Conservation (phyloP, 805 yeast species). For the Starmera amethionina region DNA sequence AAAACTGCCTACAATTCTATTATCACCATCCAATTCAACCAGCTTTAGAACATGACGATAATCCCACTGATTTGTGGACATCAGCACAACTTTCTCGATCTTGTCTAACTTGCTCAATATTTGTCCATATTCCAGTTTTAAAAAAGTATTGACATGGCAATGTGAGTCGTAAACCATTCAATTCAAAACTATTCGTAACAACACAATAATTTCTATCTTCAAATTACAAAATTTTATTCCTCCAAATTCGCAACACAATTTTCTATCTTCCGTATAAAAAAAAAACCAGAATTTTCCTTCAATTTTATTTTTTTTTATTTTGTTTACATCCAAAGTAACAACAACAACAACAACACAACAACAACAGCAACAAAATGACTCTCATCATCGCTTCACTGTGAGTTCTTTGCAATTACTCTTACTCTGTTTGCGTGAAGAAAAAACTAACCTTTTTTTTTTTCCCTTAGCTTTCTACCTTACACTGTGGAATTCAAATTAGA, state of each 20-base stretch:
- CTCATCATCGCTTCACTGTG: slow-evolving; percentile 62
- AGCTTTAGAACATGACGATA: slow-evolving; percentile 16
- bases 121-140: slow-evolving; percentile 6
- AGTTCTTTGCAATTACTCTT: slow-evolving; percentile 25
- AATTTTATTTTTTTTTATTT: too few relatives aligned
- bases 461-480: slow-evolving; percentile 52
- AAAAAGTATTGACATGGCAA: slow-evolving; percentile 18
- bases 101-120: background rate
- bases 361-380: slow-evolving; percentile 34
- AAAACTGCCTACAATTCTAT: slow-evolving; percentile 32
- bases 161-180: slow-evolving; percentile 26
- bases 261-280: too few relatives aligned
- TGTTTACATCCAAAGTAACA: background rate
- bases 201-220: too few relatives aligned
- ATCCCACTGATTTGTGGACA: slow-evolving; percentile 41
- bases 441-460: background rate
- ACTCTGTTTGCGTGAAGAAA: too few relatives aligned
- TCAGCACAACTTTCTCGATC: slow-evolving; percentile 17
- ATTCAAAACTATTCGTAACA: too few relatives aligned
- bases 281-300: background rate
- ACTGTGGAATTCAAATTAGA: slow-evolving; percentile 49
- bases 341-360: background rate
- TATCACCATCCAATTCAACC: slow-evolving; percentile 7
- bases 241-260: too few relatives aligned
- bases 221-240: too few relatives aligned